Evolutionary conservation across 306 rosid species (phyloP), one percentile per base, ranked within the genome.

Genomic region (Fragaria iinumae): DNA sequence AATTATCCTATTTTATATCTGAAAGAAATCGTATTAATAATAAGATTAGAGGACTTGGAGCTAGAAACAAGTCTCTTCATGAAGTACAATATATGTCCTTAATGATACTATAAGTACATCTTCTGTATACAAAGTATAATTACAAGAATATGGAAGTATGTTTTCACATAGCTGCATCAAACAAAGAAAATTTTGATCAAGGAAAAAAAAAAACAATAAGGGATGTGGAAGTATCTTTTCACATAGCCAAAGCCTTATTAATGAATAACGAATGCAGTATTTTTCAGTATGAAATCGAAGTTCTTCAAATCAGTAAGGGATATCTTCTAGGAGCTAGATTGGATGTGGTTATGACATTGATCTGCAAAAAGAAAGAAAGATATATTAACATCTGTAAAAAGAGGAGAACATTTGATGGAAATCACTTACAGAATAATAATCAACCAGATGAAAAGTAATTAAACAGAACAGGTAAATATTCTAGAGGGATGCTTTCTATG

Each of bases 321-420:
- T 20, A 36, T 78, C 76, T 69, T 53, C 48, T 47, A 3, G 14
- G 80, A n/a, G 60, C 70, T 55, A 57, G 85, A 77, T 38, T 38
- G 4, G 72, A 8, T 45, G 83, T 57, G 86, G 50, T 57, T 81
- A 85, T 56, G 89, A 82, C 68, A 92, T 82, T 76, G 86, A 86
- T 64, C 98, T 94, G 90, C 81, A 90, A 80, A 82, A 73, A 32
- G 73, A 48, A 71, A 66, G 49, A 34, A 71, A 69, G 55, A 62
- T 39, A 62, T 39, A 27, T 80, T 38, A 76, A 32, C 4, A 17
- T 69, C 29, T 45, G 18, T 47, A 13, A 11, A 27, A 43, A 21
- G 48, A 4, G 6, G 6, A 65, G 10, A 27, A 27, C 36, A 25
- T 60, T 63, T 32, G 21, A 63, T 29, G 21, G 13, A 64, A 34